Percentiles rank a stretch among this genome's conserved stretches.
phyloP scores from a whole-genome alignment of 2,329 filamentous ascomycete genomes.

The Neofusicoccum sp. region DNA sequence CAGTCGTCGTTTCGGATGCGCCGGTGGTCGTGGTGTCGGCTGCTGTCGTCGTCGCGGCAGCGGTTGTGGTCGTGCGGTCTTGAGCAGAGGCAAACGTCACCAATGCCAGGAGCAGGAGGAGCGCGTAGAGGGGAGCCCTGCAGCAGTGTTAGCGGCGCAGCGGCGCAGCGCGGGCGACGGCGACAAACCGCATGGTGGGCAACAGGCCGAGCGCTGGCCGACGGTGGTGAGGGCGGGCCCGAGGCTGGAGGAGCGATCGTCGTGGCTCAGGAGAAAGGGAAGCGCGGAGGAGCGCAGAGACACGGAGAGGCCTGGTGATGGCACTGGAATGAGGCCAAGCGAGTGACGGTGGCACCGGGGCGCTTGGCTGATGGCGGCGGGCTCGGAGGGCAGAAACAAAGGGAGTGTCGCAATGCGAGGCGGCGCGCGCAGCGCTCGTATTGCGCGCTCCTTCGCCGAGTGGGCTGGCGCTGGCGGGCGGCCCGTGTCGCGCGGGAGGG shows the following conservation, averaged over 20 bases:
- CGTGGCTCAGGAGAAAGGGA: not conserved
- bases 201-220: not conserved
- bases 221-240: not conserved
- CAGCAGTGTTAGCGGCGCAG: not conserved
- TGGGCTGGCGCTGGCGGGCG: not conserved
- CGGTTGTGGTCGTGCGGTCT: constrained; percentile 24
- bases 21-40: constrained; percentile 24
- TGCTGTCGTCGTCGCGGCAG: constrained; percentile 24
- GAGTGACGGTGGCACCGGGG: constrained; percentile 4
- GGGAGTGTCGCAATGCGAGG: not conserved
- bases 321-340: constrained; percentile 16
- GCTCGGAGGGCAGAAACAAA: not conserved
- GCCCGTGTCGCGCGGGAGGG: not conserved
- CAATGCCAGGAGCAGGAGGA: constrained; percentile 23
- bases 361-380: not conserved
- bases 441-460: constrained; percentile 1
- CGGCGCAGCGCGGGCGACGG: not conserved
- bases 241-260: not conserved
- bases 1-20: constrained; percentile 23
- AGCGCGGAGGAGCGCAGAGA: not conserved
- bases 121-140: constrained; percentile 13
- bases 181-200: constrained; percentile 19
- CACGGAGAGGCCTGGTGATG: not conserved
- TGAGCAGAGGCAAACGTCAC: constrained; percentile 25
- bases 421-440: not conserved